Evolutionary conservation across 1,139 yeast genomes (phyloP).

Genomic region (Saccharomyces hybrid): DNA sequence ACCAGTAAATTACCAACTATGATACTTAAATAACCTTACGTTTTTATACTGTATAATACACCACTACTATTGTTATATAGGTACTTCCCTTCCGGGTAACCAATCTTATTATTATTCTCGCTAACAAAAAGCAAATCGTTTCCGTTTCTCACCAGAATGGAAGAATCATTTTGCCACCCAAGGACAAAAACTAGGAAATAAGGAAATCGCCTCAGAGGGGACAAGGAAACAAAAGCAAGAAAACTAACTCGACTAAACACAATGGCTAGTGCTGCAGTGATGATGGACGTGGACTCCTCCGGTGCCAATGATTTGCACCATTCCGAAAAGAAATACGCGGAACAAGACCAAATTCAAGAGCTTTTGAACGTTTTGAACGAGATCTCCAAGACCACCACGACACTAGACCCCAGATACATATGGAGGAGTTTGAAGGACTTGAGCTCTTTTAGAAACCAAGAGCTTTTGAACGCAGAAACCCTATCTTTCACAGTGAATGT

Average conservation of each 20-base stretch:
- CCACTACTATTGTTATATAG: neutral
- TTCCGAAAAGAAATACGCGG: conserved; percentile 18
- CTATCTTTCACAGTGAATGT: conserved; percentile 48
- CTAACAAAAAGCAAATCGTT: neutral
- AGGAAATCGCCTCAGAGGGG: neutral
- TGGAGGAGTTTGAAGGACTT: conserved; percentile 80
- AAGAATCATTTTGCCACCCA: neutral
- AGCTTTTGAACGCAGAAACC: conserved; percentile 43
- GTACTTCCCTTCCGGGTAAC: neutral
- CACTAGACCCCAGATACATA: conserved; percentile 80
- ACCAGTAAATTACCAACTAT: neutral
- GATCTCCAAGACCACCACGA: conserved; percentile 57
- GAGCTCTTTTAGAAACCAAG: conserved; percentile 58
- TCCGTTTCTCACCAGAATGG: neutral
- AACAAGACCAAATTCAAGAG: conserved; percentile 27
- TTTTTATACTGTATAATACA: neutral
- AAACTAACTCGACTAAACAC: neutral
- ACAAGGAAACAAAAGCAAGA: neutral
- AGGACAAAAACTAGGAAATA: neutral
- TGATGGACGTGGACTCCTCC: neutral
- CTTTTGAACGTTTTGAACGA: conserved; percentile 31
- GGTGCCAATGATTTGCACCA: conserved; percentile 9
- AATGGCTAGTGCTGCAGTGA: neutral
- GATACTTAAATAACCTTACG: neutral
- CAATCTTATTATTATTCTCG: neutral